phyloP scores from a whole-genome alignment of 192 early-diverging fungal species.

The Funneliformis geosporum region DNA sequence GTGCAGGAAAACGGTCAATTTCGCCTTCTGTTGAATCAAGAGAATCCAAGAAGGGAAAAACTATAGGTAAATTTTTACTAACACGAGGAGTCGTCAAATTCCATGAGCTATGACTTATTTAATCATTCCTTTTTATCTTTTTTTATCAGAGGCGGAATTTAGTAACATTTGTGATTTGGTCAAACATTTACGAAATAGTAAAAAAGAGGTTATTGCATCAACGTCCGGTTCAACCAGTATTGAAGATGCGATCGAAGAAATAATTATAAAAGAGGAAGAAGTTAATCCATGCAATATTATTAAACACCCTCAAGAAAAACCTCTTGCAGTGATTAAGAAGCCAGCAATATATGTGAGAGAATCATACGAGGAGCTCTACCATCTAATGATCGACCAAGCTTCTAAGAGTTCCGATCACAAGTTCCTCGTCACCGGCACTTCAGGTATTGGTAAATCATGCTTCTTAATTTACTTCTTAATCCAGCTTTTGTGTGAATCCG shows the following conservation, averaged over 20 bases:
- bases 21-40: not conserved
- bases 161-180: not conserved
- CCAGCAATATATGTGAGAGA: conserved; percentile 31
- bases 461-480: conserved; percentile 43
- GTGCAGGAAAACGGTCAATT: not conserved
- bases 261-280: no score
- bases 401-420: not conserved
- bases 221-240: no score
- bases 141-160: not conserved
- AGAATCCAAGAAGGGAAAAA: not conserved
- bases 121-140: not conserved
- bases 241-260: not conserved
- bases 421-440: conserved; percentile 37
- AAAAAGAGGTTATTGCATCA: not conserved
- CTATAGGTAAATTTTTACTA: not conserved
- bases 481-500: conserved; percentile 33
- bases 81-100: not conserved
- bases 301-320: not conserved
- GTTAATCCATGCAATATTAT: not conserved
- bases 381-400: conserved; percentile 6
- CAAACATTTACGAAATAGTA: not conserved
- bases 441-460: conserved; percentile 40
- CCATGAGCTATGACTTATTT: not conserved
- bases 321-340: not conserved
- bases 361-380: conserved; percentile 34